Evolutionary conservation across 2,329 filamentous ascomycete genomes (phyloP).

Genomic region (Pseudovirgaria hyperparasitica): DNA sequence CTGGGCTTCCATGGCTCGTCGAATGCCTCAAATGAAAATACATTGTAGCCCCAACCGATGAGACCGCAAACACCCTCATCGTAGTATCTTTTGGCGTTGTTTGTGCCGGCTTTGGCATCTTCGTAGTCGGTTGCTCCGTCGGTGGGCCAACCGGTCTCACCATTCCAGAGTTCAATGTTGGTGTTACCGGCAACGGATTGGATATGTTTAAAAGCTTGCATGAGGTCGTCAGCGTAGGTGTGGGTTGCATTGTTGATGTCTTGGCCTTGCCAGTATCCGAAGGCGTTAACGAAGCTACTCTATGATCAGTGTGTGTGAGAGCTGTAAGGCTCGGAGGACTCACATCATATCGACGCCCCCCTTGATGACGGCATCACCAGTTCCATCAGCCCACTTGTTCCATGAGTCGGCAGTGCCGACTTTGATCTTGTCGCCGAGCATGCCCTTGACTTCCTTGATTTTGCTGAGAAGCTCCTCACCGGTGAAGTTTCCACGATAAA

Average conservation of each 20-base stretch:
- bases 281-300: constrained; percentile 49
- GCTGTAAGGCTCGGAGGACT: constrained; percentile 9
- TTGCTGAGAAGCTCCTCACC: constrained; percentile 45
- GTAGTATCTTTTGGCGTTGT: constrained; percentile 49
- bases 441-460: constrained; percentile 47
- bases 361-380: constrained; percentile 49
- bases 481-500: constrained; percentile 57
- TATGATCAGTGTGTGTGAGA: background rate
- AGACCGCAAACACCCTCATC: constrained; percentile 50
- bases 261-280: constrained; percentile 60
- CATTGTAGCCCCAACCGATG: constrained; percentile 52
- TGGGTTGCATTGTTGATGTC: constrained; percentile 43
- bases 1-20: constrained; percentile 61
- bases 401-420: constrained; percentile 60
- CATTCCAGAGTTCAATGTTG: constrained; percentile 51
- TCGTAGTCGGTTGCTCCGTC: constrained; percentile 44
- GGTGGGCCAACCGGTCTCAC: constrained; percentile 57
- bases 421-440: constrained; percentile 38
- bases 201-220: constrained; percentile 50
- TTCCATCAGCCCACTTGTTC: constrained; percentile 60
- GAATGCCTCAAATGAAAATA: constrained; percentile 63
- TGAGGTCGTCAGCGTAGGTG: constrained; percentile 56
- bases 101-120: constrained; percentile 44
- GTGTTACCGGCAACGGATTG: constrained; percentile 43
- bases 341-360: constrained; percentile 48